phyloP scores from a whole-genome alignment of 495 filamentous ascomycete species.

The Hypomontagnella submonticulosa region DNA sequence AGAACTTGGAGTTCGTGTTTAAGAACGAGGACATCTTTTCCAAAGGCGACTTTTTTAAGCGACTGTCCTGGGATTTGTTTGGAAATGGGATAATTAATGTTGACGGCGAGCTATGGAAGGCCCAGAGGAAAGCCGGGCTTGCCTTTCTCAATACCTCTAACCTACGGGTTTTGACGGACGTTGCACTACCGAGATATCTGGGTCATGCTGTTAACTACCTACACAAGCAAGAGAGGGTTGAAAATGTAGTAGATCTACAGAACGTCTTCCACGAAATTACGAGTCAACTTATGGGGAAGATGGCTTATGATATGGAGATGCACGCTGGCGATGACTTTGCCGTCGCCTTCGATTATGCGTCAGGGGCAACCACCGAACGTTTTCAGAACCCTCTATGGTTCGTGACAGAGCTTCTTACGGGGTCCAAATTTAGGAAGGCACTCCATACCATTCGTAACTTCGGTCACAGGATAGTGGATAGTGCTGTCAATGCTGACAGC shows the following conservation, averaged over 20 bases:
- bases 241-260: conserved; percentile 61
- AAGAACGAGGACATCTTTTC: conserved; percentile 67
- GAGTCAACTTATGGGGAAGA: conserved; percentile 68
- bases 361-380: conserved; percentile 65
- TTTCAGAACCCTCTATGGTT: conserved; percentile 71
- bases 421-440: conserved; percentile 56
- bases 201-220: conserved; percentile 53
- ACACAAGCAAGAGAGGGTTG: conserved; percentile 32
- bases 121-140: conserved; percentile 68
- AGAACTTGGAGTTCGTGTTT: conserved; percentile 68
- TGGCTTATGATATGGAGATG: conserved; percentile 73
- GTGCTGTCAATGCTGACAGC: conserved; percentile 51
- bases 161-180: conserved; percentile 64
- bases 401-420: conserved; percentile 63
- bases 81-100: conserved; percentile 72
- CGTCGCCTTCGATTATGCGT: conserved; percentile 66
- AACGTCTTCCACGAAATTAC: conserved; percentile 68
- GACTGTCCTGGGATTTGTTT: conserved; percentile 68
- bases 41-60: conserved; percentile 68
- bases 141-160: conserved; percentile 67
- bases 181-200: conserved; percentile 63
- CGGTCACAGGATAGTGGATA: conserved; percentile 62
- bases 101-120: conserved; percentile 69
- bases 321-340: conserved; percentile 67
- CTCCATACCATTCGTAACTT: conserved; percentile 61